Percentiles rank a stretch among this genome's conserved stretches.
Evolutionary conservation across 257 asterid species (phyloP).

Genomic region (Fraxinus excelsior): DNA sequence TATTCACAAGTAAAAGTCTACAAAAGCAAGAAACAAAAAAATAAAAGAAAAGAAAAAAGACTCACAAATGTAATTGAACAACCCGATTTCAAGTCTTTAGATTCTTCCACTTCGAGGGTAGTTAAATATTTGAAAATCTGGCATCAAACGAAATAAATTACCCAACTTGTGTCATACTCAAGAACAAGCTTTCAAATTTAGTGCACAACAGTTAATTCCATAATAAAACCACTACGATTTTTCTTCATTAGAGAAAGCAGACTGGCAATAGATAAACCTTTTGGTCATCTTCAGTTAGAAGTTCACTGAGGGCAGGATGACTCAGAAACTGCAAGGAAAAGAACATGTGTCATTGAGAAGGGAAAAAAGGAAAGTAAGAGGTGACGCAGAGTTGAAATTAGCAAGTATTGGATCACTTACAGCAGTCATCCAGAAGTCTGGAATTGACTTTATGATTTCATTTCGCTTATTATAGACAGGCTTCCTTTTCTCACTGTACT

Average conservation of each 20-base stretch:
- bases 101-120: conserved; percentile 88
- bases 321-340: conserved; percentile 69
- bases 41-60: not conserved
- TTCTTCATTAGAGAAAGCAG: conserved; percentile 16
- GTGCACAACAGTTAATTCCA: not conserved
- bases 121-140: conserved; percentile 81
- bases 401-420: conserved; percentile 37
- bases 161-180: not conserved
- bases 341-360: not conserved
- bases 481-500: conserved; percentile 52
- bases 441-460: conserved; percentile 51
- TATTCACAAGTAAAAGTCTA: not conserved
- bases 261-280: conserved; percentile 49
- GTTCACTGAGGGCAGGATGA: conserved; percentile 88
- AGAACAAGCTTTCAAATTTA: conserved; percentile 12
- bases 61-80: conserved; percentile 87
- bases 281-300: conserved; percentile 89
- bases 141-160: conserved; percentile 21
- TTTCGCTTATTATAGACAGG: conserved; percentile 63
- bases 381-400: not conserved
- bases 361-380: not conserved
- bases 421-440: conserved; percentile 71
- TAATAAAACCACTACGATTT: not conserved
- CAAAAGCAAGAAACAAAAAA: conserved; percentile 11
- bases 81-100: conserved; percentile 89